Conservation (phyloP, 2,329 filamentous ascomycete genomes). For the Fusarium nygamai region DNA sequence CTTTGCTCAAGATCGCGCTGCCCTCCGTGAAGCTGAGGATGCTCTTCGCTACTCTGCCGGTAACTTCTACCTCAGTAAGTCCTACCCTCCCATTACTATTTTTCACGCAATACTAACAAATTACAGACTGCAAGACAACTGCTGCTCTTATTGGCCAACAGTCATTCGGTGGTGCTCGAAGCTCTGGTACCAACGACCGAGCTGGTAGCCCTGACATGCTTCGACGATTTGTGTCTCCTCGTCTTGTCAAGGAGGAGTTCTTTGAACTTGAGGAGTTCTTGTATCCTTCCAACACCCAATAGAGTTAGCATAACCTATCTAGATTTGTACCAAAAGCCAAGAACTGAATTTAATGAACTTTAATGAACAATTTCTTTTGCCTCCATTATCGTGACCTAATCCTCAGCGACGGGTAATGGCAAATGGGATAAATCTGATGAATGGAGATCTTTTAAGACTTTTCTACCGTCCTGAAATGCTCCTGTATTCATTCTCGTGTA, state of each 20-base stretch:
- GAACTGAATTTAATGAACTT: conserved; percentile 17
- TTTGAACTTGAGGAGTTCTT: conserved; percentile 51
- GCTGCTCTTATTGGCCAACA: conserved; percentile 66
- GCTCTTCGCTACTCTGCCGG: conserved; percentile 63
- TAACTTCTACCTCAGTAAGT: conserved; percentile 63
- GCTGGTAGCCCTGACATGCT: conserved; percentile 62
- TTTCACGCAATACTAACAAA: neutral
- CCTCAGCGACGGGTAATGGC: too few species aligned
- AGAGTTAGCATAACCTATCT: conserved; percentile 19
- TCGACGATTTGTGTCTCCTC: conserved; percentile 60
- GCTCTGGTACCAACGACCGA: conserved; percentile 66
- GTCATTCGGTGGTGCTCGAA: conserved; percentile 62
- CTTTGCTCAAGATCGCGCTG: conserved; percentile 59
- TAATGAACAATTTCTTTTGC: neutral
- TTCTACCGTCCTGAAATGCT: too few species aligned
- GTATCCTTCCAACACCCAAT: conserved; percentile 60
- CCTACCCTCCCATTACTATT: rapidly evolving
- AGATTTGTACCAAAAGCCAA: conserved; percentile 27
- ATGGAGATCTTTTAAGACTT: too few species aligned
- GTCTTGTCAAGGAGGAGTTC: conserved; percentile 64
- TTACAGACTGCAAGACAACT: conserved; percentile 63
- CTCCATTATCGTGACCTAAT: neutral
- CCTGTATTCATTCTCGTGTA: too few species aligned
- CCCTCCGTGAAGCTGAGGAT: conserved; percentile 60
- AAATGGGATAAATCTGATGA: too few species aligned